Evolutionary conservation across 306 rosid species (phyloP).

Genomic region (Abrus precatorius): DNA sequence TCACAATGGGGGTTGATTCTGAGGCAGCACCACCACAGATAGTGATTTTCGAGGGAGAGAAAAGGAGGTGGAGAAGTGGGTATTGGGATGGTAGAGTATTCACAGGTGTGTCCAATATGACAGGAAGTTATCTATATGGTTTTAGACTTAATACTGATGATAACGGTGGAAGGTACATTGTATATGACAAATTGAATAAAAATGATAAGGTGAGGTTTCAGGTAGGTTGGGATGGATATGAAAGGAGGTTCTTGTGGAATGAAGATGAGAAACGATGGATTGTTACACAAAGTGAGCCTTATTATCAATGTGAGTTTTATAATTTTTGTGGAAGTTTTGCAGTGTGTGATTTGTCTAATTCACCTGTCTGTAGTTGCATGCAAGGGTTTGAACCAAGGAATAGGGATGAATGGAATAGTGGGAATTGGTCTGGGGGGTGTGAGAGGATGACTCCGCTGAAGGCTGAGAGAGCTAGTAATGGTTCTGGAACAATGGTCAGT

Average conservation of each 20-base stretch:
- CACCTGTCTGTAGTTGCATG: constrained; percentile 56
- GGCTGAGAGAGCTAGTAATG: constrained; percentile 48
- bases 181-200: not conserved
- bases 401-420: constrained; percentile 47
- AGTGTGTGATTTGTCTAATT: constrained; percentile 47
- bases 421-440: constrained; percentile 66
- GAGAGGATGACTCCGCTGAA: constrained; percentile 53
- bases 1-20: constrained; percentile 62
- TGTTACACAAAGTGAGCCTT: constrained; percentile 52
- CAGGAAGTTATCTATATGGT: constrained; percentile 49
- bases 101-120: constrained; percentile 60
- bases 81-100: constrained; percentile 67
- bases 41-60: constrained; percentile 62
- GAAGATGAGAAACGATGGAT: constrained; percentile 50
- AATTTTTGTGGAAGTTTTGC: constrained; percentile 68
- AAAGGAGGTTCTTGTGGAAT: constrained; percentile 49
- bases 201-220: constrained; percentile 58
- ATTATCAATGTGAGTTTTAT: constrained; percentile 61
- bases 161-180: constrained; percentile 40
- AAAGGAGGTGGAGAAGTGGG: constrained; percentile 77
- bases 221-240: constrained; percentile 67
- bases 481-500: constrained; percentile 35
- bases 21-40: constrained; percentile 62
- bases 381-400: constrained; percentile 52
- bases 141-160: constrained; percentile 38